These are phyloP conservation scores for Trichomonascaceae sp. DNA, from an alignment of 1,139 yeast genomes.

Conservation along the genomic window DNA sequence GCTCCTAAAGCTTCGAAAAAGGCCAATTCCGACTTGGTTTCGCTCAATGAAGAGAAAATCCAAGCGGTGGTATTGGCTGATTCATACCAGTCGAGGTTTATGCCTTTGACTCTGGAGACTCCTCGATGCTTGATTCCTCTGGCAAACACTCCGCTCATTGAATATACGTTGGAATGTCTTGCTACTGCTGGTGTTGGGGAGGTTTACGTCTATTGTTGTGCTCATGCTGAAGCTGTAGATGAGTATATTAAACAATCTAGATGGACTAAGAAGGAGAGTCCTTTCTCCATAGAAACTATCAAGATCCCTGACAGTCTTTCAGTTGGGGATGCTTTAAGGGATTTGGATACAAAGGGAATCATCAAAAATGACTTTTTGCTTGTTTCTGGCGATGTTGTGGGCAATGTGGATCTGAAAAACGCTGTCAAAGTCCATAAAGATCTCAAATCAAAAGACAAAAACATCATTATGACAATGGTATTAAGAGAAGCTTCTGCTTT, in stretches of 20 bases:
- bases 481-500: constrained; percentile 78
- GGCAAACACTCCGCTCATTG: constrained; percentile 89
- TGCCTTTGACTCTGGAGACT: constrained; percentile 78
- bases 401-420: constrained; percentile 74
- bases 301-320: constrained; percentile 85
- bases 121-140: constrained; percentile 90
- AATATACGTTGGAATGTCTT: constrained; percentile 87
- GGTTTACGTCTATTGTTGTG: constrained; percentile 80
- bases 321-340: constrained; percentile 97
- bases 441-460: constrained; percentile 67
- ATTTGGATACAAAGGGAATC: constrained; percentile 81
- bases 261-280: constrained; percentile 70
- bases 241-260: constrained; percentile 72
- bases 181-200: constrained; percentile 89
- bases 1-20: constrained; percentile 26
- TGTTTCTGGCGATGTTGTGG: constrained; percentile 90
- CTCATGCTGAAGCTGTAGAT: constrained; percentile 86
- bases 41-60: constrained; percentile 41
- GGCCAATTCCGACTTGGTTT: constrained; percentile 37
- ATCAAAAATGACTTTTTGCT: constrained; percentile 84
- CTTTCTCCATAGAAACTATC: constrained; percentile 71
- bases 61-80: constrained; percentile 95
- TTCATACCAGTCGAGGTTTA: constrained; percentile 83
- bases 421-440: constrained; percentile 68
- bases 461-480: constrained; percentile 92